A percentile compares a stretch with the other conserved stretches of the same genome.
These are phyloP conservation scores for Marasmius tenuissimus DNA, from an alignment of 1,284 basidiomycete genomes.

Conservation along the genomic window DNA sequence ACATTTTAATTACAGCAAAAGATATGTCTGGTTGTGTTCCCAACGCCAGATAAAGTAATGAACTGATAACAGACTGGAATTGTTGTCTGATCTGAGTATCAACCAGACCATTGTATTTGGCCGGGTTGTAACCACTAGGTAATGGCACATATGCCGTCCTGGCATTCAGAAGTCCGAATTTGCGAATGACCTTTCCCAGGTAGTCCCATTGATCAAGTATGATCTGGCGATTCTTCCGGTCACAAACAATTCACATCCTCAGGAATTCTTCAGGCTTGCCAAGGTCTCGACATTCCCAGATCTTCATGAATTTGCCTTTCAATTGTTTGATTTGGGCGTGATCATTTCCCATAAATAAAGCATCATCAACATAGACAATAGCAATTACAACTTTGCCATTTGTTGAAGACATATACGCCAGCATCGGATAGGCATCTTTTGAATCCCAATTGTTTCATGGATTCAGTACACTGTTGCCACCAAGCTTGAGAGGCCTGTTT, in stretches of 20 bases:
- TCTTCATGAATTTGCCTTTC: conserved; percentile 19
- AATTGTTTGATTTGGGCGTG: conserved; percentile 3
- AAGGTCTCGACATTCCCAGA: conserved; percentile 26
- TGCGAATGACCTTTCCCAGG: conserved; percentile 7
- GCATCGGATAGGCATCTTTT: conserved; percentile 18
- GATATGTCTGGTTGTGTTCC: background rate
- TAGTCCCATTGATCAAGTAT: conserved; percentile 7
- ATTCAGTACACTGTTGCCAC: conserved; percentile 25
- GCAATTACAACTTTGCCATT: background rate
- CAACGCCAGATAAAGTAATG: background rate
- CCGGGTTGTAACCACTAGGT: conserved; percentile 4
- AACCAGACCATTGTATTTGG: background rate
- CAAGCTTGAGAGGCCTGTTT: conserved; percentile 31
- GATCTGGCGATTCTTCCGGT: background rate
- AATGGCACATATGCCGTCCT: conserved; percentile 7
- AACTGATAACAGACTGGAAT: conserved; percentile 4
- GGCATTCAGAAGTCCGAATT: conserved; percentile 5
- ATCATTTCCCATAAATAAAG: conserved; percentile 16
- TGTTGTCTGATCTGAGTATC: conserved; percentile 1
- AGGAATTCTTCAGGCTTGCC: conserved; percentile 21
- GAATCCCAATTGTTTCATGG: conserved; percentile 23
- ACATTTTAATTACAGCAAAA: background rate
- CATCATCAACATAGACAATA: conserved; percentile 18
- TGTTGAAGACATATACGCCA: conserved; percentile 19
- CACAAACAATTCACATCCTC: conserved; percentile 18